phyloP scores from a whole-genome alignment of 805 yeast species.

The Schwanniomyces vanrijiae region DNA sequence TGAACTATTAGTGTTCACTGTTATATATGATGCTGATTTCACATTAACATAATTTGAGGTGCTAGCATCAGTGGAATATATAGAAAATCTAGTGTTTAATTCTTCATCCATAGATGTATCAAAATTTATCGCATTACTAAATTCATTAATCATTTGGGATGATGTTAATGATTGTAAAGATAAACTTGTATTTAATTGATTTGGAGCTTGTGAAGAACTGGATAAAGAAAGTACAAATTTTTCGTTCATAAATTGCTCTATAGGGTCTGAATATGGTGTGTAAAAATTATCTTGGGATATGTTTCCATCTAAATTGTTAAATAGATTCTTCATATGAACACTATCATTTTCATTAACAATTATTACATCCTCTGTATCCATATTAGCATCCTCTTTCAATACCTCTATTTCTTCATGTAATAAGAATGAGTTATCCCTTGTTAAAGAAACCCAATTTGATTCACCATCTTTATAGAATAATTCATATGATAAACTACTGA shows the following conservation, averaged over 20 bases:
- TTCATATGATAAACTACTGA: background rate
- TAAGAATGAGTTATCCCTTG: conserved; percentile 22
- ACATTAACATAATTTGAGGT: background rate
- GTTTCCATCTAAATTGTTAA: background rate
- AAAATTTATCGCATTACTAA: conserved; percentile 27
- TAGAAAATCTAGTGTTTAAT: background rate
- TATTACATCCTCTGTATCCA: conserved; percentile 10
- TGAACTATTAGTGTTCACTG: conserved; percentile 1
- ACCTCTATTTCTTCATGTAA: conserved; percentile 22
- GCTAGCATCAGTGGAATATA: background rate
- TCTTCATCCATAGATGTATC: conserved; percentile 5
- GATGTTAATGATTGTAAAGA: conserved; percentile 28
- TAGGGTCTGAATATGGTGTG: background rate
- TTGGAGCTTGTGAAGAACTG: background rate
- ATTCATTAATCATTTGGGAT: conserved; percentile 24
- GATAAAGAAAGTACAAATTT: background rate
- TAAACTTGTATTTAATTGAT: conserved; percentile 9
- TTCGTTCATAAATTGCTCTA: background rate
- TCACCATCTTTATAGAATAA: conserved; percentile 16
- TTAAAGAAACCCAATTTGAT: conserved; percentile 23
- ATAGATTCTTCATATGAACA: background rate
- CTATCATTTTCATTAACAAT: background rate
- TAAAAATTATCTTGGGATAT: background rate
- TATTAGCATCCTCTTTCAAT: conserved; percentile 16
- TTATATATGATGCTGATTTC: background rate